Evolutionary conservation across 495 filamentous ascomycete genomes (phyloP), one percentile per base, ranked within the genome.

Genomic region (Penicillium daleae): DNA sequence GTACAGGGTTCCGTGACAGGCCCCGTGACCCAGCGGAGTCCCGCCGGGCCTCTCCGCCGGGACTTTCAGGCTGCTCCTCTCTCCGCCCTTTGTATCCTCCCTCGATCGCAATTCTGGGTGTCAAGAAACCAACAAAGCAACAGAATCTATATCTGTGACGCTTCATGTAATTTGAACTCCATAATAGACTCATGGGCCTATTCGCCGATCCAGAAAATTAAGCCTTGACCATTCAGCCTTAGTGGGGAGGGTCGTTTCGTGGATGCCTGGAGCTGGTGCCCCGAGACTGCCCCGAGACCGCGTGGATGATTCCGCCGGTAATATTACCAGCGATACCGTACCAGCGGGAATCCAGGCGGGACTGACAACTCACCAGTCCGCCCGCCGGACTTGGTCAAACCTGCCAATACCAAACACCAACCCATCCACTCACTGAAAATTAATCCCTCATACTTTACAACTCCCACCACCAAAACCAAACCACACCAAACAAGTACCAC

Each of bases 21-120:
- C 19, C 57, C 32, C 32, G 52, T 60, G 58, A 60, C 50, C n/a
- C 61, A 68, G 73, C 73, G 74, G 71, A 74, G 72, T 76, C 76
- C 76, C 73, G 72, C 74, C 70, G 70, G 69, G 53, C 61, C 60
- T 51, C 70, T 78, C 74, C 74, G 74, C 74, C 68, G 71, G 39
- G 19, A 55, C 59, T n/a, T 37, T 44, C 19, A 21, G 8, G 49
- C 56, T 65, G 66, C 57, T 49, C 31, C 26, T 13, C 42, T 66
- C 26, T 54, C 51, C 51, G 51, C 51, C 51, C 27, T 35, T 29
- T 46, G 8, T 21, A 2, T 46, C 42, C 21, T 46, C 42, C 21
- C 24, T 46, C 13, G 13, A 33, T 32, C 29, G 8, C 49, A 31
- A 29, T n/a, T n/a, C 4, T 32, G 51, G 31, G 12, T 3, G 29